Conservation (phyloP, 2,329 filamentous ascomycete genomes). For the Hypocrella siamensis region DNA sequence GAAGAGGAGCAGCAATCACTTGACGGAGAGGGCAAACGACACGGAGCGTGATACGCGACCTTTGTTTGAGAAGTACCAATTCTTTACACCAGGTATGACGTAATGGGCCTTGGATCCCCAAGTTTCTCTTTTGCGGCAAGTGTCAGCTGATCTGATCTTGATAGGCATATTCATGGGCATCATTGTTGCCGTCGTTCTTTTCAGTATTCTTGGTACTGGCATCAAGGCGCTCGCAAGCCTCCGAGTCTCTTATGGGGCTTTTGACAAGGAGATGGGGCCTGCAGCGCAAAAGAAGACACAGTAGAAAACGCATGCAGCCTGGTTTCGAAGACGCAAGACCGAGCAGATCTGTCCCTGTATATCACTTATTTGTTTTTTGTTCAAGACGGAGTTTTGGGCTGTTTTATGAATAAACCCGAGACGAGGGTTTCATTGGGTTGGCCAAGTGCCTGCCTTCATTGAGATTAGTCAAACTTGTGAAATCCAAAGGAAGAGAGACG, state of each 20-base stretch:
- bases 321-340: no score
- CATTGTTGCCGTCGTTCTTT: conserved; percentile 51
- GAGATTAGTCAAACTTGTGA: no score
- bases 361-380: not conserved
- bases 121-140: conserved; percentile 1
- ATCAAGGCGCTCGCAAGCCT: conserved; percentile 63
- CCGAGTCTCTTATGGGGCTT: conserved; percentile 83
- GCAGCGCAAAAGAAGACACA: conserved; percentile 63
- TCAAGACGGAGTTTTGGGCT: not conserved
- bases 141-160: not conserved
- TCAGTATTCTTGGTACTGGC: conserved; percentile 66
- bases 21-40: conserved; percentile 21
- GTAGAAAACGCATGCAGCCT: conserved; percentile 10
- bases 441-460: no score
- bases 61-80: conserved; percentile 88
- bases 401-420: no score
- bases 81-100: conserved; percentile 63
- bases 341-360: not conserved
- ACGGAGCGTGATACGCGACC: conserved; percentile 27
- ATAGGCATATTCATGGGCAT: conserved; percentile 81
- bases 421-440: no score
- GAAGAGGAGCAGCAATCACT: conserved; percentile 40
- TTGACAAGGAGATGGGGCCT: conserved; percentile 93
- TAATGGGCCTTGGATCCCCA: not conserved
- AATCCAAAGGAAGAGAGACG: no score